Evolutionary conservation across 768 basidiomycete genomes (phyloP).

Genomic region (Mrakia frigida): DNA sequence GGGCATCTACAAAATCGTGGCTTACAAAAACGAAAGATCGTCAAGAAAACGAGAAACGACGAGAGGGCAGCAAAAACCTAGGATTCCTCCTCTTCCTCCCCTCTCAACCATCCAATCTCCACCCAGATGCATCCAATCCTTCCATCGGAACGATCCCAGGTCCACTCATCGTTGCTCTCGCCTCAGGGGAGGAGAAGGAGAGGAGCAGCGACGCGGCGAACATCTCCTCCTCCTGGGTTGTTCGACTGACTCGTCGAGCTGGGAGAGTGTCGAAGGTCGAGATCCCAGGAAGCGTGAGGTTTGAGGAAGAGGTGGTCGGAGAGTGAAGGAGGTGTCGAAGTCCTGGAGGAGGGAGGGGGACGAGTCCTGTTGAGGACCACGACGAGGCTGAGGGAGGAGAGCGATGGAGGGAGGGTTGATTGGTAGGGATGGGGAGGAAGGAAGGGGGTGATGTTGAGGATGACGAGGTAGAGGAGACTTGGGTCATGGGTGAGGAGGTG

Average conservation of each 20-base stretch:
- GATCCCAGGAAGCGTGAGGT: slow-evolving; percentile 3
- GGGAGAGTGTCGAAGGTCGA: background rate
- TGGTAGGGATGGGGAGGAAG: background rate
- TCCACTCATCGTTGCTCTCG: background rate
- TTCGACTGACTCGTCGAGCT: background rate
- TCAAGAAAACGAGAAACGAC: too few species aligned
- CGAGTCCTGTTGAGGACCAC: background rate
- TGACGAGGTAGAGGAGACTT: background rate
- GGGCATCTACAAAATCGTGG: too few species aligned
- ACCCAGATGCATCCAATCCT: background rate
- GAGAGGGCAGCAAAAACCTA: background rate
- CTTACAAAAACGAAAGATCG: too few species aligned
- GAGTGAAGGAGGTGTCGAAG: background rate
- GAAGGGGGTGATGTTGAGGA: background rate
- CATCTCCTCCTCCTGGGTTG: background rate
- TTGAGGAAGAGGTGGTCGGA: background rate
- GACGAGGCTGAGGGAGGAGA: background rate
- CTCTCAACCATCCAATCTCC: background rate
- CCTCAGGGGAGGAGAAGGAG: background rate
- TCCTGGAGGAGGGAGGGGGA: background rate
- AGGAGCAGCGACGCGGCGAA: background rate
- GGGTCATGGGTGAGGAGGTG: background rate
- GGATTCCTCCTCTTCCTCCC: background rate
- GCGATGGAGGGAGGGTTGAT: background rate
- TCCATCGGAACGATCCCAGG: background rate